Evolutionary conservation across 768 basidiomycete species (phyloP), one percentile per base, ranked within the genome.

Genomic region (Calocybe gangraenosa): DNA sequence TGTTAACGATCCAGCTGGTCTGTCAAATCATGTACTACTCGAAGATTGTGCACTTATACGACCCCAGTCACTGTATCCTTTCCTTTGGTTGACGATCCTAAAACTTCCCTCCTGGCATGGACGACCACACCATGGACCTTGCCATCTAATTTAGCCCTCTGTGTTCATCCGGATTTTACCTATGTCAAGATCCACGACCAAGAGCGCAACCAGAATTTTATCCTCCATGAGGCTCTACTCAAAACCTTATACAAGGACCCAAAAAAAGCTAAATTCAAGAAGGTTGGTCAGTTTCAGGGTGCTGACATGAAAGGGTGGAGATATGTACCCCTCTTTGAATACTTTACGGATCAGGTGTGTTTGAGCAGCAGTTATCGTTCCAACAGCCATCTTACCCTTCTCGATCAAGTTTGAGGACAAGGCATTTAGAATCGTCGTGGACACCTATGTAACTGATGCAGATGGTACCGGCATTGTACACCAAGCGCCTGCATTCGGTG

Each of bases 81-180:
- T 71, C 89, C 84, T 9, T 78, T 98, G 19, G 87, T 95, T 17
- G 92, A 96, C 52, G 96, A 99, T 59, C 91, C 92, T 1, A 77
- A 69, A 43, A 97, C 94, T 14, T 83, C 89, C 1, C 69, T 99
- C 15, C 69, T 99, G 21, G 95, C 95, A 3, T 99, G 96, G 96
- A 99, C 96, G 14, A 99, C 96, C 14, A 99, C 96, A 0, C 96
- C 96, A 0, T 99, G 94, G 93, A 98, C 96, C 0, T 73, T 98
- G 3, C 96, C 95, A 1, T 93, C 92, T 36, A 99, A 99, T 66
- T 75, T 99, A 22, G 92, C 79, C 0, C 77, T 99, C 40, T 98
- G 96, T 56, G 95, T 97, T 6, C 90, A 99, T 66, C 96, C 96
- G 15, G 90, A 94, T 52, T 92, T 85, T 61, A 92, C 81, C 22